Evolutionary conservation across 148 eudicot species (phyloP), one percentile per base, ranked within the genome.

Genomic region (Nepenthes mirabilis): DNA sequence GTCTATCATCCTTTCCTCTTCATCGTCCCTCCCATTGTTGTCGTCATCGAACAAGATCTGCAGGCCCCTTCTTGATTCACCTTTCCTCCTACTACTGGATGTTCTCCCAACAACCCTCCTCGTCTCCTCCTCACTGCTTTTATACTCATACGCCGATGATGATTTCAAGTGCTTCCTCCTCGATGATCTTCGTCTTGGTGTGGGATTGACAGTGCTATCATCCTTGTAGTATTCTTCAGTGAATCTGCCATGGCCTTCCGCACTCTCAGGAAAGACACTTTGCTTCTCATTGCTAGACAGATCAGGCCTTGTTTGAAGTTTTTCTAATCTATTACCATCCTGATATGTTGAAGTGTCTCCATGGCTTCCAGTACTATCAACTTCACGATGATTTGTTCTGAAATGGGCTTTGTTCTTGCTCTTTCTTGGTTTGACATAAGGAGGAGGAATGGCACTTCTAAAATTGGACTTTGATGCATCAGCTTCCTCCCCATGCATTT

Each of bases 1-100:
- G 72, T 93, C 98, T 36, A 93, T 82, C 76, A 69, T 74, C 62
- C 37, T 82, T 72, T 93, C 97, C 73, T 86, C 94, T 3, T 88
- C 83, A 37, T 91, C 97, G 52, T 59, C 77, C 56, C 55, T 45
- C 34, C 59, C 45, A 57, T 58, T 59, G 36, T 68, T 75, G 58
- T 83, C 91, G 34, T 86, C 87, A 32, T 79, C 88, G 36, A 79
- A 75, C 71, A 86, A 57, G 48, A 88, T 77, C 52, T 88, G 88
- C 47, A 83, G 70, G 10, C 96, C 95, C 74, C 75, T 88, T 68
- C 78, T 70, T 23, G 95, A 81, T 64, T 74, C 72, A 3, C 85
- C 86, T 67, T 74, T 86, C 74, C 95, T 85, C 76, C 96, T 77
- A 69, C 81, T 85, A 47, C 80, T 82, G 13, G 97, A 81, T 57